phyloP scores from a whole-genome alignment of 306 rosid species.

The Malus domestica region ASM211411v1 NC_041803.1:38502501-38503000 shows the following conservation, averaged over 20 bases:
- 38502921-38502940: no score
- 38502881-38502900: background rate
- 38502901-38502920: background rate
- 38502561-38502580: background rate
- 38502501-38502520: background rate
- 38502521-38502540: background rate
- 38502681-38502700: conserved; percentile 98
- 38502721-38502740: background rate
- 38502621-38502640: conserved; percentile 49
- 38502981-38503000: background rate
- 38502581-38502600: conserved; percentile 3
- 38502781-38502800: background rate
- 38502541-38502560: background rate
- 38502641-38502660: conserved; percentile 96
- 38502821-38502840: background rate
- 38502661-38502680: conserved; percentile 88
- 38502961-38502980: background rate
- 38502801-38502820: no score
- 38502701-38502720: background rate
- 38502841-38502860: background rate
- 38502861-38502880: background rate
- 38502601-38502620: conserved; percentile 9
- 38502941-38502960: background rate
- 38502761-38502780: background rate
- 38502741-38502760: background rate